These are phyloP conservation scores for Aureobasidium sp. DNA, from an alignment of 2,329 filamentous ascomycete genomes.

Conservation along the genomic window DNA sequence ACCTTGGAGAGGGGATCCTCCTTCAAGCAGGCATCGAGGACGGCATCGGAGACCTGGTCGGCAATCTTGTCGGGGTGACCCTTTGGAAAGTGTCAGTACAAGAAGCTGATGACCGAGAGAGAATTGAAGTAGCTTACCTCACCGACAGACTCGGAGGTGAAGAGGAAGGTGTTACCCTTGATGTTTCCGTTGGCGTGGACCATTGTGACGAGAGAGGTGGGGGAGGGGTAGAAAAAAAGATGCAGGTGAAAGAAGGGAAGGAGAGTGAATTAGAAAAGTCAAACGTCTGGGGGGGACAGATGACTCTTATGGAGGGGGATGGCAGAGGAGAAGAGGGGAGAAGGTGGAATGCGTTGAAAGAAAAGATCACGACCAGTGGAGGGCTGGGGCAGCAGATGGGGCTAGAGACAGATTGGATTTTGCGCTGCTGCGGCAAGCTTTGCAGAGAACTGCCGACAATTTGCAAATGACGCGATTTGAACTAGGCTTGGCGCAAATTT, in stretches of 20 bases:
- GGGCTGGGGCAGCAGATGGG: constrained; percentile 11
- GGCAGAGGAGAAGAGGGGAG: constrained; percentile 3
- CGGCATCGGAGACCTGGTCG: constrained; percentile 96
- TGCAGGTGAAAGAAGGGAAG: constrained; percentile 15
- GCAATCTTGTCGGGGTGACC: constrained; percentile 32
- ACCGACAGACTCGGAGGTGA: constrained; percentile 48
- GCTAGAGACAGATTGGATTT: constrained; percentile 9
- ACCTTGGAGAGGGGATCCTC: constrained; percentile 97
- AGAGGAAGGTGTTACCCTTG: constrained; percentile 28
- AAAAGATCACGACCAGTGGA: constrained; percentile 10
- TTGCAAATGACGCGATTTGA: constrained; percentile 3
- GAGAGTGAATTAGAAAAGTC: constrained; percentile 8
- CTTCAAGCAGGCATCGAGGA: constrained; percentile 93
- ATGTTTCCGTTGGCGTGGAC: constrained; percentile 21
- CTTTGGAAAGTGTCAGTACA: constrained; percentile 19
- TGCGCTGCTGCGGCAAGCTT: background rate
- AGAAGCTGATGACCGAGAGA: background rate
- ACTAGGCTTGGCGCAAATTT: constrained; percentile 8
- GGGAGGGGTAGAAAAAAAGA: constrained; percentile 11
- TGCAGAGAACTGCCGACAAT: constrained; percentile 1
- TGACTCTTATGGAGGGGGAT: constrained; percentile 6
- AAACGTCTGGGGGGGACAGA: constrained; percentile 3
- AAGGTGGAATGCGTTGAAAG: constrained; percentile 14
- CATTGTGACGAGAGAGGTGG: constrained; percentile 16
- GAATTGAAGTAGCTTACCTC: constrained; percentile 35